A percentile compares a stretch with the other conserved stretches of the same genome.
These are phyloP conservation scores for Pichia kudriavzevii DNA, from an alignment of 1,139 yeast genomes.

Conservation along the genomic window DNA sequence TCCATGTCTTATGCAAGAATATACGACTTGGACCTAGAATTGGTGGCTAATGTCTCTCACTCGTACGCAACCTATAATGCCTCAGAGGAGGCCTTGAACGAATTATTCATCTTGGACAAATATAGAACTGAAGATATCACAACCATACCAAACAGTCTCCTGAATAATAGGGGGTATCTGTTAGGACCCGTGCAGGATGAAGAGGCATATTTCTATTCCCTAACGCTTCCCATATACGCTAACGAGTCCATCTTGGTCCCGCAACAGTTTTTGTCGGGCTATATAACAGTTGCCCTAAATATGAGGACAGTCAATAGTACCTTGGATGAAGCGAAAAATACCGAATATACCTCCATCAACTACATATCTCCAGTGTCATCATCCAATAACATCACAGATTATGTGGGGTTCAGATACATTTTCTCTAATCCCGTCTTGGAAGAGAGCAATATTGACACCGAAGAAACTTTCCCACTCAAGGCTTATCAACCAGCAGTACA, in stretches of 20 bases:
- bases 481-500: slow-evolving; percentile 21
- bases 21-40: slow-evolving; percentile 42
- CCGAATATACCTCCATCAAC: slow-evolving; percentile 34
- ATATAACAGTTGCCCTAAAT: slow-evolving; percentile 55
- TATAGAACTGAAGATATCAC: slow-evolving; percentile 3
- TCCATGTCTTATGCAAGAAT: slow-evolving; percentile 59
- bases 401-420: slow-evolving; percentile 32
- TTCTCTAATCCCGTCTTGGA: slow-evolving; percentile 18
- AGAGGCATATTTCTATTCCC: slow-evolving; percentile 39
- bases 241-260: slow-evolving; percentile 62
- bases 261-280: slow-evolving; percentile 60
- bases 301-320: slow-evolving; percentile 48
- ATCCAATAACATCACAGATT: slow-evolving; percentile 20
- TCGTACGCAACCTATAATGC: slow-evolving; percentile 31
- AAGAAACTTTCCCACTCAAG: slow-evolving; percentile 7
- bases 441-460: neutral
- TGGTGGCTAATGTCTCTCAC: slow-evolving; percentile 27
- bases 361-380: slow-evolving; percentile 31
- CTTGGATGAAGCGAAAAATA: slow-evolving; percentile 39
- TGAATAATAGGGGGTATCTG: slow-evolving; percentile 36
- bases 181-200: slow-evolving; percentile 53
- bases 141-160: slow-evolving; percentile 33
- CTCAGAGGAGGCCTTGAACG: slow-evolving; percentile 30
- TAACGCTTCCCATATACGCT: slow-evolving; percentile 65
- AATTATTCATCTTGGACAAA: slow-evolving; percentile 31